These are phyloP conservation scores for Mallotus repandus DNA, from an alignment of 441 rosid genomes.

Conservation along the genomic window DNA sequence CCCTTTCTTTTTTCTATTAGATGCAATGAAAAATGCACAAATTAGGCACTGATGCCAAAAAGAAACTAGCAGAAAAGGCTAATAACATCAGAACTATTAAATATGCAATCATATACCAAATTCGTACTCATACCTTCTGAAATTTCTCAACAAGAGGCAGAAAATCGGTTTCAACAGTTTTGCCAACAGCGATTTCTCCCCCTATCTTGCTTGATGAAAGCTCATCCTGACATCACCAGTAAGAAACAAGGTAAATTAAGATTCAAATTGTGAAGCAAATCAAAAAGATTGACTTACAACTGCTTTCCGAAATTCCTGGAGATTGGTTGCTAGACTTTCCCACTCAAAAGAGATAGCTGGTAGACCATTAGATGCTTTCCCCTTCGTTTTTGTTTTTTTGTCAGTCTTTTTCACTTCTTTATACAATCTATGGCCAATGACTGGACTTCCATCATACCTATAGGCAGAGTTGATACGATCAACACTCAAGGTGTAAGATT, in stretches of 20 bases:
- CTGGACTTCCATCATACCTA: constrained; percentile 73
- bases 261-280: constrained; percentile 11
- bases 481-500: constrained; percentile 20
- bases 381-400: constrained; percentile 31
- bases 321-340: constrained; percentile 83
- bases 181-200: constrained; percentile 51
- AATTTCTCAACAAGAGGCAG: constrained; percentile 59
- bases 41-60: constrained; percentile 7
- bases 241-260: constrained; percentile 19
- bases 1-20: constrained; percentile 69
- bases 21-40: constrained; percentile 18
- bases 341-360: constrained; percentile 38
- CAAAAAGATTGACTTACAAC: constrained; percentile 45
- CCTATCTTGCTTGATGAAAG: constrained; percentile 52
- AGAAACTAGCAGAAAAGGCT: background rate
- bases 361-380: constrained; percentile 32
- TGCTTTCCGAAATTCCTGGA: constrained; percentile 53
- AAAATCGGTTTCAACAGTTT: constrained; percentile 48
- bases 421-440: constrained; percentile 70
- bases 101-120: background rate
- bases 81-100: constrained; percentile 4
- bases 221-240: constrained; percentile 51
- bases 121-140: constrained; percentile 47
- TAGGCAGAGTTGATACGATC: constrained; percentile 18
- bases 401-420: constrained; percentile 44